Evolutionary conservation across 129 eudicot species (phyloP).

Genomic region (Helichrysum umbraculigerum): DNA sequence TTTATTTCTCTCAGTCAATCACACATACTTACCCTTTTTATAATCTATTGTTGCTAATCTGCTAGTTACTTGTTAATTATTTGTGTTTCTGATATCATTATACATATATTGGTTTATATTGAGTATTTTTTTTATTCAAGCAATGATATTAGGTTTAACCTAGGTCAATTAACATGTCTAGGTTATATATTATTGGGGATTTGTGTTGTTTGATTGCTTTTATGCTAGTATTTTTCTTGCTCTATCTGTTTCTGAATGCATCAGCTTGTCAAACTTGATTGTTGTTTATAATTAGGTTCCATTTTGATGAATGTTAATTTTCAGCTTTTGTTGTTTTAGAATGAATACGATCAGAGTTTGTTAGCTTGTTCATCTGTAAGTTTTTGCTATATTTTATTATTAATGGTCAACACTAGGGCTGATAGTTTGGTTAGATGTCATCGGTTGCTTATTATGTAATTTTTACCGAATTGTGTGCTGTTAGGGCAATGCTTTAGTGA

Average conservation of each 20-base stretch:
- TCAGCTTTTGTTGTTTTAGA: not conserved
- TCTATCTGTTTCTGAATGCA: constrained; percentile 4
- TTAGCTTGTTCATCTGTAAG: not conserved
- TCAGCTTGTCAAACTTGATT: not conserved
- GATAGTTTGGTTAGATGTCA: not conserved
- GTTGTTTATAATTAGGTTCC: not conserved
- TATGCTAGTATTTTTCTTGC: not conserved
- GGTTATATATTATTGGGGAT: constrained; percentile 11
- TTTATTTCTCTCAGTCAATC: not conserved
- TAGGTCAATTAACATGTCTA: not conserved
- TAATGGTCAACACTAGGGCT: not conserved
- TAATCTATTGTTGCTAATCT: constrained; percentile 6
- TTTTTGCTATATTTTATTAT: too few relatives aligned
- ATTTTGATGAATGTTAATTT: constrained; percentile 8
- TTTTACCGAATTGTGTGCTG: not conserved
- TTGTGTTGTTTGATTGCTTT: constrained; percentile 18
- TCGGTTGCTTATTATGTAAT: not conserved
- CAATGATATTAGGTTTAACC: not conserved
- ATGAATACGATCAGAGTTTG: not conserved
- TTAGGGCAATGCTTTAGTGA: not conserved
- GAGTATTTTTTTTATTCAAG: not conserved
- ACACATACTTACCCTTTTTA: not conserved
- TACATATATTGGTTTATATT: constrained; percentile 9
- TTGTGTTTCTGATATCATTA: not conserved
- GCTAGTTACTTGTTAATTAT: constrained; percentile 4